Percentiles rank a stretch among this genome's conserved stretches.
Conservation (phyloP, 768 basidiomycete species). For the Tricholoma furcatifolium region DNA sequence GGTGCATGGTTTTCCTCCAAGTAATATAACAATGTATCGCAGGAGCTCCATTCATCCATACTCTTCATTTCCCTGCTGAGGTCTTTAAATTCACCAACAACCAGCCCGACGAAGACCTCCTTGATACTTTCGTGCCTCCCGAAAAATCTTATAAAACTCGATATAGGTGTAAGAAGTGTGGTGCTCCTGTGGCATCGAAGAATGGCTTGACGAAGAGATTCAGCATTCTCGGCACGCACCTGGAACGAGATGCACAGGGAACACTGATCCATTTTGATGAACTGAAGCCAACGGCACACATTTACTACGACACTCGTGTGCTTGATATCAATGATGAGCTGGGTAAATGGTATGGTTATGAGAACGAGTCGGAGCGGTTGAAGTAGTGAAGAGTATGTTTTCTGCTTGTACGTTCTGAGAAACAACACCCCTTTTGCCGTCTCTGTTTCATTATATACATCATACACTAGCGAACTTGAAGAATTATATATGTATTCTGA, state of each 20-base stretch:
- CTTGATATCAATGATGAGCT: constrained; percentile 55
- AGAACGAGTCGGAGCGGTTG: constrained; percentile 40
- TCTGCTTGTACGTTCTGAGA: constrained; percentile 1
- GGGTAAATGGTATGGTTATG: constrained; percentile 69
- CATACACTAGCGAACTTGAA: neutral
- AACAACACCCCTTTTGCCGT: neutral
- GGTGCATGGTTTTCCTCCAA: neutral
- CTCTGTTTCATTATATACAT: neutral
- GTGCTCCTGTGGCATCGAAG: constrained; percentile 48
- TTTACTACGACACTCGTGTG: constrained; percentile 65
- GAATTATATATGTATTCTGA: constrained; percentile 4
- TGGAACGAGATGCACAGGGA: constrained; percentile 53
- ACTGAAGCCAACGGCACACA: constrained; percentile 62
- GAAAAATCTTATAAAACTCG: constrained; percentile 60
- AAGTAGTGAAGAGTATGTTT: constrained; percentile 4
- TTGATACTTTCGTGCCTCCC: constrained; percentile 49
- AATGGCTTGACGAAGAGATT: constrained; percentile 47
- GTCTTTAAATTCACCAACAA: constrained; percentile 56
- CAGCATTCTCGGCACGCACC: constrained; percentile 58
- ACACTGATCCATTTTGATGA: constrained; percentile 50
- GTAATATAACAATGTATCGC: neutral
- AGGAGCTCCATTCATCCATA: constrained; percentile 65
- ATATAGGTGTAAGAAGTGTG: constrained; percentile 63
- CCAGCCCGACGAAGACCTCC: constrained; percentile 28
- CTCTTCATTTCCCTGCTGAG: constrained; percentile 50